These are phyloP conservation scores for Penicillium sp. DNA, from an alignment of 2,329 filamentous ascomycete species.

Conservation along the genomic window DNA sequence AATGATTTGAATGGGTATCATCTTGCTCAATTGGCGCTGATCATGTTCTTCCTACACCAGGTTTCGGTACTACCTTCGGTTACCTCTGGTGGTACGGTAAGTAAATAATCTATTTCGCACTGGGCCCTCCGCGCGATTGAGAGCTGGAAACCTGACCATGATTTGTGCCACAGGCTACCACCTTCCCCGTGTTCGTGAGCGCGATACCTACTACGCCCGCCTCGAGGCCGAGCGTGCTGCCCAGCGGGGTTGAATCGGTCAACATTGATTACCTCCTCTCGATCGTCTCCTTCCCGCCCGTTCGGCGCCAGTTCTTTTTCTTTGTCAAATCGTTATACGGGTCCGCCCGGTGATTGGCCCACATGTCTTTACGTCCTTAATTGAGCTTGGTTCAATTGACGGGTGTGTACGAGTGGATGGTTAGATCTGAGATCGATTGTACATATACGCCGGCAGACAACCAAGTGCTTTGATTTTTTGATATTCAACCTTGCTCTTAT, in stretches of 20 bases:
- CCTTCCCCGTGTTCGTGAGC: slow-evolving; percentile 60
- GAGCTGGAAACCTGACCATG: slow-evolving; percentile 4
- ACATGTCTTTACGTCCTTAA: neutral
- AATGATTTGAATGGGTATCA: neutral
- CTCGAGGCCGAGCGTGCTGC: slow-evolving; percentile 59
- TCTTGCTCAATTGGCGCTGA: slow-evolving; percentile 16
- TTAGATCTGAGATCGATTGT: slow-evolving; percentile 26
- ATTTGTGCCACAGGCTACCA: slow-evolving; percentile 53
- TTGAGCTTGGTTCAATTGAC: slow-evolving; percentile 13
- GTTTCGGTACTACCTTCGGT: slow-evolving; percentile 59
- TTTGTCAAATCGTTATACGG: slow-evolving; percentile 17
- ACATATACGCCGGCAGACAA: slow-evolving; percentile 31
- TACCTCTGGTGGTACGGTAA: slow-evolving; percentile 66
- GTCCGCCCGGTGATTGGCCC: slow-evolving; percentile 3
- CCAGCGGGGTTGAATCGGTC: slow-evolving; percentile 30
- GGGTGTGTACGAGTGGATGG: slow-evolving; percentile 20
- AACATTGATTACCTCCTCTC: slow-evolving; percentile 10
- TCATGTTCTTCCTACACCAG: slow-evolving; percentile 34
- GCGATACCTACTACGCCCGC: slow-evolving; percentile 61
- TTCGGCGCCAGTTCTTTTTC: slow-evolving; percentile 19
- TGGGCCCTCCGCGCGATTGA: neutral
- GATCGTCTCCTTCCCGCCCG: slow-evolving; percentile 14
- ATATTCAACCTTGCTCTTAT: slow-evolving; percentile 9
- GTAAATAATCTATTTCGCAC: slow-evolving; percentile 27
- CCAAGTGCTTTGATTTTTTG: slow-evolving; percentile 19